Evolutionary conservation across 2,329 filamentous ascomycete genomes (phyloP).

Genomic region (Pestalotiopsis fici): DNA sequence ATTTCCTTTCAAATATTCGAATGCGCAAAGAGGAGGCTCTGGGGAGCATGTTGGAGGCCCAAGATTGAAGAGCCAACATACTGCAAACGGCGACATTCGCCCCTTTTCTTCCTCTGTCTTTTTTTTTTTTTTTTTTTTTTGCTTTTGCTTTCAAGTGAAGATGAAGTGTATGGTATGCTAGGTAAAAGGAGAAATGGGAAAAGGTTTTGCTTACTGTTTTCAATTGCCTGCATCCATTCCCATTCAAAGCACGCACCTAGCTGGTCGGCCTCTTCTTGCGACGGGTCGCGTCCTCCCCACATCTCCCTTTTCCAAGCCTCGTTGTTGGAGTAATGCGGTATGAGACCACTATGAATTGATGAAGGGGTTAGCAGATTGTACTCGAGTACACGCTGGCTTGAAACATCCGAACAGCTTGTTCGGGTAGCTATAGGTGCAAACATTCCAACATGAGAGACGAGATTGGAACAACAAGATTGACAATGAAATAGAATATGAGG

Average conservation of each 20-base stretch:
- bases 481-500: not conserved
- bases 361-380: not conserved
- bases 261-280: conserved; percentile 55
- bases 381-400: not conserved
- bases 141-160: too few species aligned
- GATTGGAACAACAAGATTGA: too few species aligned
- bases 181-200: not conserved
- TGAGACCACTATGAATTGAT: conserved; percentile 49
- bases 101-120: too few species aligned
- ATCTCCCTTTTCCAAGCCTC: conserved; percentile 67
- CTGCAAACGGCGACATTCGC: too few species aligned
- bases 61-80: too few species aligned
- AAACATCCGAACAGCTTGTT: too few species aligned
- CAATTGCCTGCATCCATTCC: conserved; percentile 68
- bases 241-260: conserved; percentile 63
- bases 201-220: conserved; percentile 39
- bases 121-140: too few species aligned
- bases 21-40: not conserved
- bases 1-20: not conserved
- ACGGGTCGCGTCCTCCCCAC: conserved; percentile 65
- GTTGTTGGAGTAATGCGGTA: conserved; percentile 59
- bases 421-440: too few species aligned
- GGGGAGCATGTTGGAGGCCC: too few species aligned
- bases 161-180: not conserved
- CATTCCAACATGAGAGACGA: too few species aligned